Conservation (phyloP, 176 grass and related monocot species). For the Eremochloa ophiuroides region DNA sequence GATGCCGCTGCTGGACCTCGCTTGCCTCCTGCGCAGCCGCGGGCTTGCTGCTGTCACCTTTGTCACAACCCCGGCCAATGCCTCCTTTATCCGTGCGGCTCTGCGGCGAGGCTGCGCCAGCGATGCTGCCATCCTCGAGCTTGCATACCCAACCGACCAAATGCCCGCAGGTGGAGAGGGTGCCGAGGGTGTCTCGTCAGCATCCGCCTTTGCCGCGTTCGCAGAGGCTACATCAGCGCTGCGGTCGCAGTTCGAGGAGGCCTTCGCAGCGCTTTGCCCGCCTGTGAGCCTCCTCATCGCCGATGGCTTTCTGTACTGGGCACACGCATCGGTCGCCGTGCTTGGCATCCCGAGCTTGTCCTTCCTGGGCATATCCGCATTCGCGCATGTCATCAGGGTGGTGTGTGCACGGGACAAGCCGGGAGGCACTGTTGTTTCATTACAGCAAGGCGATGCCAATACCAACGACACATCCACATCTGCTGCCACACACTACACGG, state of each 20-base stretch:
- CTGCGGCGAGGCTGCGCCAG: background rate
- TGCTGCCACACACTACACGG: background rate
- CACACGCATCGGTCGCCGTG: background rate
- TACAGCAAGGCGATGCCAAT: no score
- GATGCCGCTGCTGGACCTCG: no score
- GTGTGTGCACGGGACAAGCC: background rate
- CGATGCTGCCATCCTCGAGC: background rate
- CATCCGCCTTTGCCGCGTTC: background rate
- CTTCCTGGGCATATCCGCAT: background rate
- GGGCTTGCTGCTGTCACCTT: conserved; percentile 17
- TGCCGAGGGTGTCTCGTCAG: background rate
- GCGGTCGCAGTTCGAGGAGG: conserved; percentile 18
- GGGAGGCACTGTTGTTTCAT: background rate
- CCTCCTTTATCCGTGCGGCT: background rate
- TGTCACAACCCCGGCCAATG: conserved; percentile 28
- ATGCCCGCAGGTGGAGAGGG: background rate
- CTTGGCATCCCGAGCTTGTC: background rate
- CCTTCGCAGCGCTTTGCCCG: background rate
- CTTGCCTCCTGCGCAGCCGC: conserved; percentile 20
- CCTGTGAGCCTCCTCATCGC: background rate
- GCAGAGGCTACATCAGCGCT: background rate
- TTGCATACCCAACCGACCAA: conserved; percentile 1
- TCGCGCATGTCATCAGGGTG: background rate
- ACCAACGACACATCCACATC: no score
- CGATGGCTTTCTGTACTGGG: conserved; percentile 5